These are phyloP conservation scores for Sutorius eximius DNA, from an alignment of 1,284 basidiomycete species.

Conservation along the genomic window DNA sequence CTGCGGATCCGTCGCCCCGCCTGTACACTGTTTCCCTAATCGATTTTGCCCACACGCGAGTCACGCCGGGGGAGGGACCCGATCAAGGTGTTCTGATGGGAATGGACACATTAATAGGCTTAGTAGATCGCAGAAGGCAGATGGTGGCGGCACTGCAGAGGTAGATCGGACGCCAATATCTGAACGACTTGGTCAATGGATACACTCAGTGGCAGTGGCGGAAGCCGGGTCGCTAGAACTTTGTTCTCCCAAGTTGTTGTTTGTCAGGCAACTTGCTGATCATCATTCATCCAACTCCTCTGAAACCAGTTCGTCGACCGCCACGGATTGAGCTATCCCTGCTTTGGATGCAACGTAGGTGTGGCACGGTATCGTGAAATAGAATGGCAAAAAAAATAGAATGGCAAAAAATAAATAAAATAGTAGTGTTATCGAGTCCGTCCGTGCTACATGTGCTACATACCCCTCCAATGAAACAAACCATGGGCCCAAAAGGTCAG, in stretches of 20 bases:
- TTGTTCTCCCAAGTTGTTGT: too few relatives aligned
- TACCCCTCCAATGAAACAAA: background rate
- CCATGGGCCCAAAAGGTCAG: background rate
- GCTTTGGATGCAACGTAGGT: background rate
- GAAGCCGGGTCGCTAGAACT: background rate
- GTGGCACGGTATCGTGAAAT: too few relatives aligned
- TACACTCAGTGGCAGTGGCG: background rate
- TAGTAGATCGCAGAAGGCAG: constrained; percentile 21
- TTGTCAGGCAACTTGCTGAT: background rate
- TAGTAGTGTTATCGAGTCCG: background rate
- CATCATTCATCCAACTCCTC: background rate
- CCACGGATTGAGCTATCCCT: background rate
- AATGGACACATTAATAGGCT: constrained; percentile 25
- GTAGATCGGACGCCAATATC: background rate
- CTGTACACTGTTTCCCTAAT: constrained; percentile 78
- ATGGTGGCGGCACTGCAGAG: constrained; percentile 12
- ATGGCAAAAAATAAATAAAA: background rate
- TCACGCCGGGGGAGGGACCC: constrained; percentile 71
- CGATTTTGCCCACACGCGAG: constrained; percentile 89
- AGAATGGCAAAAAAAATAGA: too few relatives aligned
- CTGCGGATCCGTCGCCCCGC: constrained; percentile 42
- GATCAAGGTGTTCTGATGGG: constrained; percentile 49
- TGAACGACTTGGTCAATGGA: background rate
- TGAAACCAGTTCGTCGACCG: background rate
- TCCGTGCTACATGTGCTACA: background rate